These are phyloP conservation scores for Penicillium olsonii DNA, from an alignment of 2,329 filamentous ascomycete genomes.

Conservation along the genomic window DNA sequence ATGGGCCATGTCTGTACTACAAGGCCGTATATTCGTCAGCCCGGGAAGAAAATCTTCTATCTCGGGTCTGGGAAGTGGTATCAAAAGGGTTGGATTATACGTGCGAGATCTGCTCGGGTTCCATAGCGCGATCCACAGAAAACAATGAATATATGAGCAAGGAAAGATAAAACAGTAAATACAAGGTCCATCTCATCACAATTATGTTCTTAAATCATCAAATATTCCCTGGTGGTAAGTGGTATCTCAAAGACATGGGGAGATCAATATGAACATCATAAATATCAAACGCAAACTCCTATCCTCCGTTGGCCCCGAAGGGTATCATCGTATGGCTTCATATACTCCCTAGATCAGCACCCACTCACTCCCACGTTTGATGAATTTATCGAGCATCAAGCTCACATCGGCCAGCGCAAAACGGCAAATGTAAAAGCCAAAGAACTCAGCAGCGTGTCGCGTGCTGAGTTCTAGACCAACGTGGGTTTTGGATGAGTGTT, in stretches of 20 bases:
- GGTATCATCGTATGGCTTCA: constrained; percentile 6
- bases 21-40: no score
- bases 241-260: constrained; percentile 27
- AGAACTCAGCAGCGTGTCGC: constrained; percentile 93
- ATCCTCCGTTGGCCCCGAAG: not conserved
- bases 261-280: constrained; percentile 23
- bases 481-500: constrained; percentile 88
- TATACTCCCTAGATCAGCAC: constrained; percentile 58
- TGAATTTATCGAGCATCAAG: constrained; percentile 89
- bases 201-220: constrained; percentile 27
- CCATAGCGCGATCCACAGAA: not conserved
- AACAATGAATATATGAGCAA: constrained; percentile 5
- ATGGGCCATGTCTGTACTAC: not conserved
- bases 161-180: constrained; percentile 12
- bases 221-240: constrained; percentile 20
- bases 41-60: no score
- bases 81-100: no score
- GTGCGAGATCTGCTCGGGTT: not conserved
- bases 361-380: constrained; percentile 97
- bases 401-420: constrained; percentile 88
- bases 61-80: no score
- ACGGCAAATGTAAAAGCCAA: constrained; percentile 92
- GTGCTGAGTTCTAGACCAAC: constrained; percentile 93
- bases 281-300: constrained; percentile 14
- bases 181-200: constrained; percentile 20